Conservation (phyloP, 2,329 filamentous ascomycete species). For the Aspergillus sclerotialis region DNA sequence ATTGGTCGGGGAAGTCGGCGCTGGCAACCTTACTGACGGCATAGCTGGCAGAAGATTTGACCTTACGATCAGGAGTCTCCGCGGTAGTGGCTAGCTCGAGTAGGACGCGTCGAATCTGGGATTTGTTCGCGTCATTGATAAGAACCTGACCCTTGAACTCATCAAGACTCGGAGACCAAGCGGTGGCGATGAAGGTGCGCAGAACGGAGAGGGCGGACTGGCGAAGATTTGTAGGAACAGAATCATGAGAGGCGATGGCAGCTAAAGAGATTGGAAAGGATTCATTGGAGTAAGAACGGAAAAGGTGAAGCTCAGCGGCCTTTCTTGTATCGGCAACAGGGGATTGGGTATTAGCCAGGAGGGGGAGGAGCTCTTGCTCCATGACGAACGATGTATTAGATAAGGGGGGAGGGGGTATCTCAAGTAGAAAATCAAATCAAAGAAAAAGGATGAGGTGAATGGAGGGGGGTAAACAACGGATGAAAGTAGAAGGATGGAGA, state of each 20-base stretch:
- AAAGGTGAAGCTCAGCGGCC: conserved; percentile 77
- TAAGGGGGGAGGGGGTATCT: too few species aligned
- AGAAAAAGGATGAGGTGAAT: too few species aligned
- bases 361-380: conserved; percentile 86
- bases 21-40: conserved; percentile 91
- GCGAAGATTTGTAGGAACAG: conserved; percentile 66
- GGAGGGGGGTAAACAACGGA: too few species aligned
- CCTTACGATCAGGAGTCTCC: conserved; percentile 69
- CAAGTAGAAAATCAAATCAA: too few species aligned
- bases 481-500: too few species aligned
- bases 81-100: conserved; percentile 69
- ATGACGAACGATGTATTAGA: too few species aligned
- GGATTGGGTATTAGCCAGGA: conserved; percentile 81
- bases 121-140: conserved; percentile 67
- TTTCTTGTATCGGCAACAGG: conserved; percentile 69
- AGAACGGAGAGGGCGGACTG: conserved; percentile 76
- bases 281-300: conserved; percentile 59
- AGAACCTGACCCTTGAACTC: conserved; percentile 62
- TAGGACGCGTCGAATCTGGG: conserved; percentile 63
- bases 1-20: conserved; percentile 87
- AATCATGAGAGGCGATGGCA: conserved; percentile 70
- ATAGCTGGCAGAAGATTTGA: conserved; percentile 82
- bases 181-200: conserved; percentile 73
- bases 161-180: conserved; percentile 73
- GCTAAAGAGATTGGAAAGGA: conserved; percentile 74